Conservation (phyloP, 2,329 filamentous ascomycete genomes). For the Fusarium zealandicum region DNA sequence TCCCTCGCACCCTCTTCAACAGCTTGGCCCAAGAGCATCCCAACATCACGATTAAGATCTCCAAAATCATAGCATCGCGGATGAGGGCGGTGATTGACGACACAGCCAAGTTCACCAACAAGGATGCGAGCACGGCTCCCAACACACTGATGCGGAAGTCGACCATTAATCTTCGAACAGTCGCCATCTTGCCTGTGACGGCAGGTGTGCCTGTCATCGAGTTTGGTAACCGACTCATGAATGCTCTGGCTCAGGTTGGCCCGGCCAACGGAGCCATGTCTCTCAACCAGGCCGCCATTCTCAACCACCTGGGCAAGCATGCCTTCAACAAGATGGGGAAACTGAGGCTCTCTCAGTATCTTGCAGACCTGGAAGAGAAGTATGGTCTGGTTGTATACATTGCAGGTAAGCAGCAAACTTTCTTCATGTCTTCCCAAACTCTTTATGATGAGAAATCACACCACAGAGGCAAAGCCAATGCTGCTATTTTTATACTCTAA, state of each 20-base stretch:
- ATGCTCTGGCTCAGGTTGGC: slow-evolving; percentile 87
- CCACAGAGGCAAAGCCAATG: slow-evolving; percentile 61
- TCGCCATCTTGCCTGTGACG: slow-evolving; percentile 90
- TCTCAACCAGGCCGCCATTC: slow-evolving; percentile 89
- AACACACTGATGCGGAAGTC: slow-evolving; percentile 72
- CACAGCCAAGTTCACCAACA: slow-evolving; percentile 70
- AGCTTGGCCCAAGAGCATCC: slow-evolving; percentile 96
- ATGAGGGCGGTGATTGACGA: slow-evolving; percentile 91
- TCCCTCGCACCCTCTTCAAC: slow-evolving; percentile 95
- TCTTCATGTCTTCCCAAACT: slow-evolving; percentile 3
- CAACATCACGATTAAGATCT: slow-evolving; percentile 98
- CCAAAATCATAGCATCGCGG: slow-evolving; percentile 94
- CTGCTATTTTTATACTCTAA: slow-evolving; percentile 68
- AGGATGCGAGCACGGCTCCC: slow-evolving; percentile 67
- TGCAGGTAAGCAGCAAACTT: slow-evolving; percentile 64
- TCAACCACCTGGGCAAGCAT: slow-evolving; percentile 94
- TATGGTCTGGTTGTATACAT: slow-evolving; percentile 96
- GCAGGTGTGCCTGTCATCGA: slow-evolving; percentile 92
- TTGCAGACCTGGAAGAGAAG: slow-evolving; percentile 96
- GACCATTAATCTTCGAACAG: slow-evolving; percentile 89
- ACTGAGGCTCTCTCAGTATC: slow-evolving; percentile 91
- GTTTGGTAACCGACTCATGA: slow-evolving; percentile 88
- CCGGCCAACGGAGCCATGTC: slow-evolving; percentile 89
- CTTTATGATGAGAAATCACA: slow-evolving; percentile 61
- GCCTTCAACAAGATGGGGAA: slow-evolving; percentile 98